Base-by-base conservation (phyloP, 148 eudicot genomes). In the Rhododendron henanense region DNA sequence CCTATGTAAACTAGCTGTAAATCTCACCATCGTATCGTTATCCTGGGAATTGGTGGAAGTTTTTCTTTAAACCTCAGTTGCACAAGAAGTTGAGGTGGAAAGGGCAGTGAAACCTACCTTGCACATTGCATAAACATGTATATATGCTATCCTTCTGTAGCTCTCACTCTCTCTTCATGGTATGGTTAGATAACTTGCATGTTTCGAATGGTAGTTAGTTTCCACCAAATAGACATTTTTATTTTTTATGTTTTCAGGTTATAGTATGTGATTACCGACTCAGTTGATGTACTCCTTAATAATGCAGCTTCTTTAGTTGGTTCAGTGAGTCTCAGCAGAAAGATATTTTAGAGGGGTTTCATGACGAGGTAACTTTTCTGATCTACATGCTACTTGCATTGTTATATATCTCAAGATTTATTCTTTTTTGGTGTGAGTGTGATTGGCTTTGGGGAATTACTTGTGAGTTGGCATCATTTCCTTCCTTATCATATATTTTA, bases 291-390 rank as follows among this genome's bases (percentile, higher is more conserved):
- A 11, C 47, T 79, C 35, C 69, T 31, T 71, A 16, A 84, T 37
- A 44, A 83, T 92, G 90, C 94, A 96, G 98, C 91, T 96, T 96
- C 91, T 94, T 96, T 89, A 89, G 83, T 86, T 96, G 98, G 98
- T 96, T 96, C 79, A 75, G 89, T 77, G 92, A 92, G 82, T 88
- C 89, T 48, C 92, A 93, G 57, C 94, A 86, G 86, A 93, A 91
- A 79, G 98, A 94, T 77, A 82, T 61, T n/a, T 13, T 83, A 3
- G 95, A 92, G 47, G 98, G 91, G 81, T 82, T 93, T 45, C 89
- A 90, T 84, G 99, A 96, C 59, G 97, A 92, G 96, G 99, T 96
- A 85, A 78, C 48, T 79, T 37, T 47, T 41, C 10, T 37, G 41
- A 2, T 85, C 6, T 31, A 9, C 11, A 21, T 84, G 63, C 53